Evolutionary conservation across 2,329 filamentous ascomycete species (phyloP).

Genomic region (Cyphellophora attinorum): DNA sequence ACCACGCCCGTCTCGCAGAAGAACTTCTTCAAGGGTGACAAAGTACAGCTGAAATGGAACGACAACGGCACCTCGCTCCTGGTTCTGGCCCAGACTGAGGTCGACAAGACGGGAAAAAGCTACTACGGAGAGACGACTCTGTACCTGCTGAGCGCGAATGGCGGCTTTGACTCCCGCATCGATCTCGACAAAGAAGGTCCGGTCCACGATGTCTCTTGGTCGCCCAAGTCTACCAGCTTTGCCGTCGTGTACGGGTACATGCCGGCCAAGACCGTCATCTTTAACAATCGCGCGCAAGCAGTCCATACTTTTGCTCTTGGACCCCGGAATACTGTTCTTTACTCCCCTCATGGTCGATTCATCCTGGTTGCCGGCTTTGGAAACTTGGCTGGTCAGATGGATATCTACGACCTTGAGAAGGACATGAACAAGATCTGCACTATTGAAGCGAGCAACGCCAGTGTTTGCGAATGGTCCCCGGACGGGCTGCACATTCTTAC

Average conservation of each 20-base stretch:
- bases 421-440: slow-evolving; percentile 87
- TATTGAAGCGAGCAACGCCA: slow-evolving; percentile 91
- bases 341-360: slow-evolving; percentile 88
- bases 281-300: slow-evolving; percentile 76
- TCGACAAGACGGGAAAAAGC: slow-evolving; percentile 96
- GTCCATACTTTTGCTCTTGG: slow-evolving; percentile 78
- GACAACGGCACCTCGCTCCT: slow-evolving; percentile 80
- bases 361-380: slow-evolving; percentile 92
- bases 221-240: slow-evolving; percentile 93
- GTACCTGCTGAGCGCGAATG: slow-evolving; percentile 86
- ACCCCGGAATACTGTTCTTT: slow-evolving; percentile 88
- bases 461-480: slow-evolving; percentile 93
- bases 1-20: slow-evolving; percentile 79
- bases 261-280: slow-evolving; percentile 98
- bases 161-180: slow-evolving; percentile 84
- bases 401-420: slow-evolving; percentile 92
- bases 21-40: slow-evolving; percentile 98
- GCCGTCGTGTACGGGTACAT: slow-evolving; percentile 97
- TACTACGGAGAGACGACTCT: slow-evolving; percentile 98
- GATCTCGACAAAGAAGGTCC: slow-evolving; percentile 93
- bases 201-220: slow-evolving; percentile 98
- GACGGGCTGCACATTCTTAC: slow-evolving; percentile 94
- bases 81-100: slow-evolving; percentile 92
- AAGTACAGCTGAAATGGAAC: slow-evolving; percentile 98
- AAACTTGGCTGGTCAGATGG: slow-evolving; percentile 94